These are phyloP conservation scores for Neofusicoccum sp. DNA, from an alignment of 2,329 filamentous ascomycete genomes.

Conservation along the genomic window DNA sequence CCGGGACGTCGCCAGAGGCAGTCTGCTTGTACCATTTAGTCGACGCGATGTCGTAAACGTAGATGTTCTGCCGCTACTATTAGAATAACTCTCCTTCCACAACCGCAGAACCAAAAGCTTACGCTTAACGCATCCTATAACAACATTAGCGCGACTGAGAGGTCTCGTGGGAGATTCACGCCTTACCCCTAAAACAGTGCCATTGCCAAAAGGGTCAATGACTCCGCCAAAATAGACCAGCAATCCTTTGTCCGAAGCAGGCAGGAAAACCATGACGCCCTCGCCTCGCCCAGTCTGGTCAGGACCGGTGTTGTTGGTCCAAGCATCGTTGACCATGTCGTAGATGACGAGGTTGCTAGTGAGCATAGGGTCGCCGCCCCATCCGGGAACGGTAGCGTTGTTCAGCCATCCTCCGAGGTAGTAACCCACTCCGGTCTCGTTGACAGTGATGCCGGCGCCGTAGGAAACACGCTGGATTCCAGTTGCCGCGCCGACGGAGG, in stretches of 20 bases:
- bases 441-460: conserved; percentile 57
- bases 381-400: conserved; percentile 52
- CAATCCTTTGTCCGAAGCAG: conserved; percentile 58
- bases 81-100: conserved; percentile 17
- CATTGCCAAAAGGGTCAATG: conserved; percentile 48
- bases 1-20: conserved; percentile 54
- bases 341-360: conserved; percentile 57
- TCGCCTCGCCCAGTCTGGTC: conserved; percentile 57
- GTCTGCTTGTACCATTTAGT: conserved; percentile 61
- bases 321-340: conserved; percentile 52
- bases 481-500: conserved; percentile 37
- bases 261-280: conserved; percentile 60
- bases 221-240: conserved; percentile 63
- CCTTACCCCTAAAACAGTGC: conserved; percentile 40
- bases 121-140: conserved; percentile 11
- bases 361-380: conserved; percentile 49
- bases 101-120: conserved; percentile 21
- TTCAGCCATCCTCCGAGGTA: conserved; percentile 64
- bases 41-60: conserved; percentile 60
- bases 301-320: conserved; percentile 55
- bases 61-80: conserved; percentile 43
- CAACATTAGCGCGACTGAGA: conserved; percentile 16
- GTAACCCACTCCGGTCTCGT: conserved; percentile 56
- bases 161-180: conserved; percentile 22
- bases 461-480: conserved; percentile 52